Conservation (phyloP, 2,329 filamentous ascomycete species). For the Pseudocercospora cruenta region DNA sequence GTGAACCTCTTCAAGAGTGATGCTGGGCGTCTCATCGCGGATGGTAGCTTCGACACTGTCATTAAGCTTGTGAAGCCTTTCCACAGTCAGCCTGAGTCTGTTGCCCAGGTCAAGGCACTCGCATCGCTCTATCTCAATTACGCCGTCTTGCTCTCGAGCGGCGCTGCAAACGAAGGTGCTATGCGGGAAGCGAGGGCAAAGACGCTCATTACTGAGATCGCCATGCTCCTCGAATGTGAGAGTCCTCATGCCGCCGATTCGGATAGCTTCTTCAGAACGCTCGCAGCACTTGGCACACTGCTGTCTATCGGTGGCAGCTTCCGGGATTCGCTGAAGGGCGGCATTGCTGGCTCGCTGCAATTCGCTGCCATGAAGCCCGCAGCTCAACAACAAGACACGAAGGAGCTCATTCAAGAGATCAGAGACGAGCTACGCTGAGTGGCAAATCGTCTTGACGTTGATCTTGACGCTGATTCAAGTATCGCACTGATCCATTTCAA, state of each 20-base stretch:
- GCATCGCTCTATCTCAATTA: slow-evolving; percentile 85
- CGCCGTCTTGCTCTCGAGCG: slow-evolving; percentile 67
- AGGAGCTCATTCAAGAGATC: slow-evolving; percentile 64
- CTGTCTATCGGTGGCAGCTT: slow-evolving; percentile 65
- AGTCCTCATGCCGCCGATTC: slow-evolving; percentile 66
- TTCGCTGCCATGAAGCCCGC: slow-evolving; percentile 54
- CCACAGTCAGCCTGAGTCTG: slow-evolving; percentile 53
- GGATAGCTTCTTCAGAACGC: slow-evolving; percentile 79
- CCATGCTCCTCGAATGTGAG: slow-evolving; percentile 37
- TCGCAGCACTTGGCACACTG: slow-evolving; percentile 83
- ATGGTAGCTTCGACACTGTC: slow-evolving; percentile 62
- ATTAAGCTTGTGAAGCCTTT: slow-evolving; percentile 67
- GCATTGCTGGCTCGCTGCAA: slow-evolving; percentile 54
- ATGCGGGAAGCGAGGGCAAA: slow-evolving; percentile 38
- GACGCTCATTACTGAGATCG: slow-evolving; percentile 38
- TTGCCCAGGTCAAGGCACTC: slow-evolving; percentile 77
- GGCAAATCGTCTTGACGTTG: background rate
- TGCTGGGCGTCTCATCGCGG: slow-evolving; percentile 65
- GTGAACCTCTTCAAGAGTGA: slow-evolving; percentile 81
- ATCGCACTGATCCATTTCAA: background rate
- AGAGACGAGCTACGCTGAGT: slow-evolving; percentile 48
- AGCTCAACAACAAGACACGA: slow-evolving; percentile 64
- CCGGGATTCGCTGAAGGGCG: slow-evolving; percentile 61
- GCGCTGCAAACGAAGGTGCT: slow-evolving; percentile 32
- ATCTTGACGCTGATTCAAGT: background rate